Evolutionary conservation across 2,329 filamentous ascomycete species (phyloP), one percentile per base, ranked within the genome.

Genomic region (Diaporthe vexans): DNA sequence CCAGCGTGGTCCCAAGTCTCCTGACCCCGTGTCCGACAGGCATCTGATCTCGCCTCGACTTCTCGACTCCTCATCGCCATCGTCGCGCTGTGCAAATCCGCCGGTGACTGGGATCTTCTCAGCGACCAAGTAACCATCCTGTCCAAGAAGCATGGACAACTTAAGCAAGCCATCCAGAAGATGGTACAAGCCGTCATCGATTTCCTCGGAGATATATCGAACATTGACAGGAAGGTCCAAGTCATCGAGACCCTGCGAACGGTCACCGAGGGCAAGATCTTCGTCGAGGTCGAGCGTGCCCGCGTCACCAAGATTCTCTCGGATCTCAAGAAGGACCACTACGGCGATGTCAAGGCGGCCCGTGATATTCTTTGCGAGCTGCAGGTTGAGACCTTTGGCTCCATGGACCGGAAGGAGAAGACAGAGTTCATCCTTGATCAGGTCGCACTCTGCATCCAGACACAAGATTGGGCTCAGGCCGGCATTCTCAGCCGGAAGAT

Each of bases 81-180:
- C 83, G 94, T 97, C 83, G 97, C 94, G 82, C 91, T 98, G 88
- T 96, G 95, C 88, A 98, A 98, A 86, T 90, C 97, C 84, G 92
- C 94, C 26, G 93, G 93, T 78, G 95, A 99, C 84, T 99, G 97
- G 97, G 92, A 91, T 83, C 87, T 98, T 81, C 90, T 99, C 86
- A 98, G 98, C 83, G 97, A 99, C 86, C 97, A 99, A 86, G 94
- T 98, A 77, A 89, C 98, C 80, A 89, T 98, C 77, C 89, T 99
- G 74, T 98, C 97, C 78, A 99, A 99, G 92, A 99, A 99, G 88
- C 97, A 99, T 94, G 94, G 95, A 80, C 97, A 99, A 88, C 95
- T 99, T 82, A 99, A 99, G 86, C 97, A 98, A 86, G 97, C 97
- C 81, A 97, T 95, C 81, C 98, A 97, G 80, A 97, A 96, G 88